Percentiles rank a stretch among this genome's conserved stretches.
Conservation (phyloP, 495 filamentous ascomycete genomes). For the Penicillium nucicola region DNA sequence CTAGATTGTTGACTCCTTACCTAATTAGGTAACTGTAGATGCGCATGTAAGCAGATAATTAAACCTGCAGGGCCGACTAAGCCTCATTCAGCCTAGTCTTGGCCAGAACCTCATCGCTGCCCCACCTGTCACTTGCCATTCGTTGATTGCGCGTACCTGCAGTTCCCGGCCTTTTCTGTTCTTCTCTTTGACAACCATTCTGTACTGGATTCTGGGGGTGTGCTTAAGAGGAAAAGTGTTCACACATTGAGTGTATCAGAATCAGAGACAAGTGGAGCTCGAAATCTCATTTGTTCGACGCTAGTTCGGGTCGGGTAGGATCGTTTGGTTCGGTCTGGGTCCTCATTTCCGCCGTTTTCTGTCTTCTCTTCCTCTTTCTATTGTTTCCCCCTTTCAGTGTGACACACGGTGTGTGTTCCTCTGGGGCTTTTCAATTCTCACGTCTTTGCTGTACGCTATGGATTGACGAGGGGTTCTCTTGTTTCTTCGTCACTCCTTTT, state of each 20-base stretch:
- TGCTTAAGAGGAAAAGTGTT: not conserved
- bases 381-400: not conserved
- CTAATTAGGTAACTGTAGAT: not conserved
- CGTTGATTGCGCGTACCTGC: conserved; percentile 17
- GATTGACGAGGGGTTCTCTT: conserved; percentile 13
- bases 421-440: not conserved
- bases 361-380: conserved; percentile 8
- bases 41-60: conserved; percentile 8
- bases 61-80: conserved; percentile 16
- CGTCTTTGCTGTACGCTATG: conserved; percentile 7
- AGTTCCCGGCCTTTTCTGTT: conserved; percentile 1
- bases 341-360: conserved; percentile 15
- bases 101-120: conserved; percentile 11
- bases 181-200: not conserved
- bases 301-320: conserved; percentile 25
- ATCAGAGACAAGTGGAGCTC: conserved; percentile 8
- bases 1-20: not conserved
- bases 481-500: conserved; percentile 13
- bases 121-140: conserved; percentile 13
- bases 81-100: conserved; percentile 2
- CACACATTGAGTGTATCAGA: not conserved
- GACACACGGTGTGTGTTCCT: not conserved
- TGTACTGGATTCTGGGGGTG: not conserved
- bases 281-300: conserved; percentile 21
- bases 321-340: conserved; percentile 20